Evolutionary conservation across 148 eudicot genomes (phyloP), one percentile per base, ranked within the genome.

Genomic region (Rhododendron williamsianum): DNA sequence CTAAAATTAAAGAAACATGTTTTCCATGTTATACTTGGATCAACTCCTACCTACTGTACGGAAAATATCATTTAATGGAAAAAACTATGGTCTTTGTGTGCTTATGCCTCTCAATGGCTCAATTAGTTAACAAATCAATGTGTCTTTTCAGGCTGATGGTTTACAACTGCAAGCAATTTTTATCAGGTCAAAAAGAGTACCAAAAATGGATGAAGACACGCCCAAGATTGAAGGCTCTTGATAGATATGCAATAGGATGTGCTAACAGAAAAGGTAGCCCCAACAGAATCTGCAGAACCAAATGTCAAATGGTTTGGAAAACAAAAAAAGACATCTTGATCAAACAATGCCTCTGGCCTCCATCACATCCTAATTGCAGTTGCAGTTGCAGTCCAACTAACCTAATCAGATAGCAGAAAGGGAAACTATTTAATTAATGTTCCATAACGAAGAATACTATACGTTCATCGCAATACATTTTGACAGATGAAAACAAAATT

Each of bases 201-300:
- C 99, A 96, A 83, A 94, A 96, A 88, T 96, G 99, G 90, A 96
- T 94, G 91, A 96, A 96, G 83, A 96, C 93, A 27, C 99, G 98
- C 81, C 99, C 99, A 85, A 96, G 99, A 89, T 96, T 93, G 91
- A 96, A 96, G 84, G 99, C 99, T 89, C 88, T 86, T 78, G 98
- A 95, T 87, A 96, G 63, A 89, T 96, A 96, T 81, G 92, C 94
- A 65, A 88, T 79, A 85, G 98, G 97, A 88, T 95, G 83, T 73
- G 97, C 87, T 86, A 91, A 71, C 79, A 96, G 63, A 89, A 96
- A 96, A 58, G 99, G 99, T n/a, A 94, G 82, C 82, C 98, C 98
- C 63, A 96, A 80, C 76, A 95, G 88, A 84, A 96, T 91, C 99
- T 94, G 98, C 93, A 94, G 82, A 90, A 85, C 83, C 92, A 95